phyloP scores from a whole-genome alignment of 305 asterid genomes.

The Lippia alba region DNA sequence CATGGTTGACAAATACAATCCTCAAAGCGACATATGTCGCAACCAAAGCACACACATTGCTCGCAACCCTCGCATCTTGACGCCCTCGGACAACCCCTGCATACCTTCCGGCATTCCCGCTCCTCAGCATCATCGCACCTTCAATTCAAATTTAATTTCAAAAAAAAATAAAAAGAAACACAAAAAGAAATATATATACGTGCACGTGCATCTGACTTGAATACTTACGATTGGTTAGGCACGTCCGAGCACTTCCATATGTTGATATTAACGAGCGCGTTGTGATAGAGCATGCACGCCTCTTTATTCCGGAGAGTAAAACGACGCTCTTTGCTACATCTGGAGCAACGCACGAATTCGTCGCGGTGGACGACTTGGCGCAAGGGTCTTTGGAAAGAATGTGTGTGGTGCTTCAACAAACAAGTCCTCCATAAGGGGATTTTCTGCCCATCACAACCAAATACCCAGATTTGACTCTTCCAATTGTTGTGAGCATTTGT shows the following conservation, averaged over 20 bases:
- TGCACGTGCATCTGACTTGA: too few species aligned
- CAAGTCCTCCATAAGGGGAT: conserved; percentile 34
- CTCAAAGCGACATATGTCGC: conserved; percentile 47
- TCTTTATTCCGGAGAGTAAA: conserved; percentile 62
- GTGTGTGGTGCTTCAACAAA: conserved; percentile 41
- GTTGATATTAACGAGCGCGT: conserved; percentile 47
- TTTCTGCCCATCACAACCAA: conserved; percentile 37
- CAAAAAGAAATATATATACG: too few species aligned
- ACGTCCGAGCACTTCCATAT: conserved; percentile 73
- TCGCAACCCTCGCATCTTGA: conserved; percentile 45
- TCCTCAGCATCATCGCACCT: conserved; percentile 46
- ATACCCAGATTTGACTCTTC: conserved; percentile 55
- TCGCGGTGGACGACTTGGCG: conserved; percentile 51
- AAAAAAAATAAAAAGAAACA: too few species aligned
- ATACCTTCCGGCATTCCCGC: conserved; percentile 37
- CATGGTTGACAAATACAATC: conserved; percentile 47
- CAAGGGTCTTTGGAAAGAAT: conserved; percentile 38
- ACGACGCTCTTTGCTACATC: conserved; percentile 65
- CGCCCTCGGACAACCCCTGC: conserved; percentile 41
- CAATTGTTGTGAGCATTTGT: conserved; percentile 35
- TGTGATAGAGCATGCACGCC: conserved; percentile 67
- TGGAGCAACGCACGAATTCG: conserved; percentile 58
- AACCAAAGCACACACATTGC: conserved; percentile 50
- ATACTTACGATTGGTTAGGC: conserved; percentile 44
- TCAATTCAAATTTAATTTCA: conserved; percentile 22